phyloP scores from a whole-genome alignment of 169 alveolate species.

The Eimeria sp. region DNA sequence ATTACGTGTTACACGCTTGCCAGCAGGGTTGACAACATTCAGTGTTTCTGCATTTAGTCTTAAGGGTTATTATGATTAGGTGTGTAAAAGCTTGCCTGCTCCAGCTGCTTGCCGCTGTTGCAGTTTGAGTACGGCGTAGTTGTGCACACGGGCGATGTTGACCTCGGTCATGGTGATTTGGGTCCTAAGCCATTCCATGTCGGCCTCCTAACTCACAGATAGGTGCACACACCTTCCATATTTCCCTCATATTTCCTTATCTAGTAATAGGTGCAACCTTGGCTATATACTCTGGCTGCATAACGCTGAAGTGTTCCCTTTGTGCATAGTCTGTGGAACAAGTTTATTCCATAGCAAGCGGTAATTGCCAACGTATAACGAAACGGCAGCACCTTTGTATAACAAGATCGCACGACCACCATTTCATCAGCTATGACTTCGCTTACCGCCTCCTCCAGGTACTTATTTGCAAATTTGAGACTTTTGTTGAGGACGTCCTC shows the following conservation, averaged over 20 bases:
- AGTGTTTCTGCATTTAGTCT: neutral
- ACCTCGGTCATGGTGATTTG: slow-evolving; percentile 94
- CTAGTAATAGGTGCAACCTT: neutral
- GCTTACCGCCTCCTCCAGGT: slow-evolving; percentile 85
- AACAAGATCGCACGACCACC: neutral
- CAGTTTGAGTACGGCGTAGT: slow-evolving; percentile 90
- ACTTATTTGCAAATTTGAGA: slow-evolving; percentile 86
- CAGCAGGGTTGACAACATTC: neutral
- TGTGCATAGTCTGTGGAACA: neutral
- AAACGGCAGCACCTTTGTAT: neutral
- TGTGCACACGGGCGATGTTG: slow-evolving; percentile 94
- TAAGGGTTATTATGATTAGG: neutral
- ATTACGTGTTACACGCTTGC: neutral
- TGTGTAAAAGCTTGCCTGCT: neutral
- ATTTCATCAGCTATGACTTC: neutral
- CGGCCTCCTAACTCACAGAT: slow-evolving; percentile 86
- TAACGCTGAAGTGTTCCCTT: neutral
- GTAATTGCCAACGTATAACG: neutral
- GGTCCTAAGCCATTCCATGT: slow-evolving; percentile 91
- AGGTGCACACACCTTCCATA: neutral
- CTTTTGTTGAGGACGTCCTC: slow-evolving; percentile 89
- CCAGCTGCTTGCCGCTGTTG: slow-evolving; percentile 83
- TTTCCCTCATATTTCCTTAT: neutral
- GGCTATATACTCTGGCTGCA: neutral
- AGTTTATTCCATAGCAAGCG: neutral